Evolutionary conservation across 1,139 yeast species (phyloP).

Genomic region (Debaryomyces coudertii): DNA sequence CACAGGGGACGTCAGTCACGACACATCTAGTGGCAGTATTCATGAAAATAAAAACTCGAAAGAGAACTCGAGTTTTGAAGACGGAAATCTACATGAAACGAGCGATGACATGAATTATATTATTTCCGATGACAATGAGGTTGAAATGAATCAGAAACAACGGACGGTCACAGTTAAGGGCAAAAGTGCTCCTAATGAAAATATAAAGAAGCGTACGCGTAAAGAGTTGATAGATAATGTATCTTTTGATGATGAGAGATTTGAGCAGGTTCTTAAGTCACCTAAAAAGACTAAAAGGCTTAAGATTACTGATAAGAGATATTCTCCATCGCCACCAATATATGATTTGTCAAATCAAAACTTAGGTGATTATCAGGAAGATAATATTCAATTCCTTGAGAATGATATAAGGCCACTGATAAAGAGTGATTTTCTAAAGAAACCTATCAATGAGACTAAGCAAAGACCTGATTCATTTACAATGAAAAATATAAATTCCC

Average conservation of each 20-base stretch:
- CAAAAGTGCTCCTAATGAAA: background rate
- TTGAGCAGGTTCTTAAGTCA: constrained; percentile 15
- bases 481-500: background rate
- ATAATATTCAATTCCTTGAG: constrained; percentile 32
- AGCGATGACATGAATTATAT: background rate
- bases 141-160: background rate
- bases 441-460: background rate
- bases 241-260: constrained; percentile 15
- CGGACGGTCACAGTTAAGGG: background rate
- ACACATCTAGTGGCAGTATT: background rate
- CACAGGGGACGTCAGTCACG: background rate
- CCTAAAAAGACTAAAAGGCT: constrained; percentile 22
- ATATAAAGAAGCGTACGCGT: background rate
- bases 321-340: constrained; percentile 23
- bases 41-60: background rate
- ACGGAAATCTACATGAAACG: background rate
- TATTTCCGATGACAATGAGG: background rate
- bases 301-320: constrained; percentile 17
- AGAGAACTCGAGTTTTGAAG: background rate
- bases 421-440: background rate
- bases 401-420: constrained; percentile 16
- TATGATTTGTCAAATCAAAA: constrained; percentile 36
- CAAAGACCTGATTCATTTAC: too few relatives aligned
- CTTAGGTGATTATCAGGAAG: constrained; percentile 42
- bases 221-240: constrained; percentile 7